Evolutionary conservation across 2,329 filamentous ascomycete species (phyloP).

Genomic region (Cryphonectria japonica): DNA sequence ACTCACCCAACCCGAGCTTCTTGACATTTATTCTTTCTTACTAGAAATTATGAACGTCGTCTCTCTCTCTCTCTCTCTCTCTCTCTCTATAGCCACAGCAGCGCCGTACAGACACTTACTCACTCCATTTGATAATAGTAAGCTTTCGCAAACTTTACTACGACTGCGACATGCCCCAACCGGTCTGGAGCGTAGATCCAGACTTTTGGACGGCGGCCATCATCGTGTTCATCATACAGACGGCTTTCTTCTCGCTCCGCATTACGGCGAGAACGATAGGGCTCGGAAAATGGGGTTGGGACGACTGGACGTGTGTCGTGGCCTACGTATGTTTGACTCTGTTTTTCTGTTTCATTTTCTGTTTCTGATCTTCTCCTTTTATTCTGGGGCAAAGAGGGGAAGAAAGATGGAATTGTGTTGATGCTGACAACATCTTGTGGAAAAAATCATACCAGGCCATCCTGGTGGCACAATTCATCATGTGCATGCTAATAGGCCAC

Average conservation of each 20-base stretch:
- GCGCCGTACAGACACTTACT: neutral
- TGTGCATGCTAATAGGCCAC: constrained; percentile 22
- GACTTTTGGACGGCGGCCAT: constrained; percentile 19
- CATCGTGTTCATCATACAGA: constrained; percentile 20
- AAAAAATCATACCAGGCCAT: neutral
- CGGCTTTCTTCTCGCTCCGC: constrained; percentile 14
- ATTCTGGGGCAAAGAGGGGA: too few relatives aligned
- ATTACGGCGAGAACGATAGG: neutral
- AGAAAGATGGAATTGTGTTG: too few relatives aligned
- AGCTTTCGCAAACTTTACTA: constrained; percentile 17
- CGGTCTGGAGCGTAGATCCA: constrained; percentile 21
- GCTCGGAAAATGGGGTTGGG: constrained; percentile 19
- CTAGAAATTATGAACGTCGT: neutral
- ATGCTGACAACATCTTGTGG: too few relatives aligned
- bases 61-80: neutral
- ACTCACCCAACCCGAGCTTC: neutral
- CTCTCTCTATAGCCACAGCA: neutral
- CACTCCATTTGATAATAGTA: neutral
- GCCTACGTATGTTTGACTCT: constrained; percentile 16
- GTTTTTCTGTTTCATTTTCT: too few relatives aligned
- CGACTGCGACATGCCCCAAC: constrained; percentile 16
- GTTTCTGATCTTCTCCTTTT: too few relatives aligned
- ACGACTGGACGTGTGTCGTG: constrained; percentile 16
- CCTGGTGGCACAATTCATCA: constrained; percentile 15
- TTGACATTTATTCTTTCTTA: too few relatives aligned